phyloP scores from a whole-genome alignment of 2,329 filamentous ascomycete species.

The Phoma sp. region DNA sequence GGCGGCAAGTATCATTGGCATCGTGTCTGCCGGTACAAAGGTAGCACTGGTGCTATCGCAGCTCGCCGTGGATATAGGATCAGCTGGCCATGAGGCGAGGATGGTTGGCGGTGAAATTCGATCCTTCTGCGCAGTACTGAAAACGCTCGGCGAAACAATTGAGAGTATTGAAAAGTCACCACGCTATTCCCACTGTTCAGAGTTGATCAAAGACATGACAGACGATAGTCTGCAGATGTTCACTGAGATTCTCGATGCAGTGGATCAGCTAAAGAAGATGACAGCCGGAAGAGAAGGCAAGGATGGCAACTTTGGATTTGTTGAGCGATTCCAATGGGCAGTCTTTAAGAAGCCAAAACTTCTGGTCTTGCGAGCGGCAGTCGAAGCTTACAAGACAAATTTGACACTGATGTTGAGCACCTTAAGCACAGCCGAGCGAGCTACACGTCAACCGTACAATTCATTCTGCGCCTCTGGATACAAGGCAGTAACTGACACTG shows the following conservation, averaged over 20 bases:
- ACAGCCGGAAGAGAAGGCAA: conserved; percentile 23
- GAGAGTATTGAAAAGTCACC: conserved; percentile 23
- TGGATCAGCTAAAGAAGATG: conserved; percentile 14
- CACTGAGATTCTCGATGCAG: conserved; percentile 28
- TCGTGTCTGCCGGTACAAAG: conserved; percentile 33
- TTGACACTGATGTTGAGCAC: conserved; percentile 30
- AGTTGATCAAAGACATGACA: conserved; percentile 29
- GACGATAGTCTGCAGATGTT: conserved; percentile 29
- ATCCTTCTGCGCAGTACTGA: conserved; percentile 27
- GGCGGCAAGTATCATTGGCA: conserved; percentile 33
- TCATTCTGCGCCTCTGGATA: not conserved
- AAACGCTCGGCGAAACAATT: conserved; percentile 23
- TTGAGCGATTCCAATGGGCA: conserved; percentile 25
- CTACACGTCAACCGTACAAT: conserved; percentile 17
- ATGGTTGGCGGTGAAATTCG: conserved; percentile 32
- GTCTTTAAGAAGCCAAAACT: conserved; percentile 33
- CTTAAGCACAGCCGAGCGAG: conserved; percentile 31
- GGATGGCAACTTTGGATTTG: conserved; percentile 23
- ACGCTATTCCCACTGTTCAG: conserved; percentile 26
- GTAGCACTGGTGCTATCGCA: conserved; percentile 30
- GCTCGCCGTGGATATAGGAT: conserved; percentile 28
- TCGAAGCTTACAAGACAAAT: conserved; percentile 34
- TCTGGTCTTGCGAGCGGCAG: conserved; percentile 22
- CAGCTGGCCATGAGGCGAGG: conserved; percentile 29
- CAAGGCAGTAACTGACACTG: not conserved